Conservation (phyloP, 371 early-diverging fungal species). For the Zancudomyces culisetae region DNA sequence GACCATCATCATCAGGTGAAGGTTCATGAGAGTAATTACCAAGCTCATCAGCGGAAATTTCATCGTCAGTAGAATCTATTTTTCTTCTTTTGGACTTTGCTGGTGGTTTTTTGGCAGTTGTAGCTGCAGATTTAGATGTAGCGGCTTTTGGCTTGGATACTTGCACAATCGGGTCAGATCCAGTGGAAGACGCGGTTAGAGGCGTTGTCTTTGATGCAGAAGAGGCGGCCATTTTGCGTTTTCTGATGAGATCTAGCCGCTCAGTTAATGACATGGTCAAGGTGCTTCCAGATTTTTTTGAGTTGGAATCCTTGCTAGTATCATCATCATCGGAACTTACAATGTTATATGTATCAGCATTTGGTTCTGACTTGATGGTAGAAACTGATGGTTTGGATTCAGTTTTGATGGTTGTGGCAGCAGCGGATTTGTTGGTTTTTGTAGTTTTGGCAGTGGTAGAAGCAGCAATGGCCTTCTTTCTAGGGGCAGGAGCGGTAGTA, state of each 20-base stretch:
- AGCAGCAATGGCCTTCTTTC: too few relatives aligned
- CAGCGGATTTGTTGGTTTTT: neutral
- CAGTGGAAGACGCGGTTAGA: neutral
- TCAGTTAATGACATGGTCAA: neutral
- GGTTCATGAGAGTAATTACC: neutral
- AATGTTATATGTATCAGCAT: conserved; percentile 1
- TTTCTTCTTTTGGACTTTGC: neutral
- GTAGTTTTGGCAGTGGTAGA: too few relatives aligned
- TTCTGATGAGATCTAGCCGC: conserved; percentile 8
- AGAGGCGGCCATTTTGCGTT: conserved; percentile 4
- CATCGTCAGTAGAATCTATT: neutral
- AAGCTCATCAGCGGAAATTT: neutral
- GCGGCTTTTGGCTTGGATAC: neutral
- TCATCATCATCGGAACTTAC: conserved; percentile 1
- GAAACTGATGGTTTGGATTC: conserved; percentile 10
- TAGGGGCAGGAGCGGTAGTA: neutral
- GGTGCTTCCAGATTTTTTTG: neutral
- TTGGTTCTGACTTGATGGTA: conserved; percentile 1
- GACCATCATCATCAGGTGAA: neutral
- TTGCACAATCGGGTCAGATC: too few relatives aligned
- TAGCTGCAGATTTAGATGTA: neutral
- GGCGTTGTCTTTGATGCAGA: neutral
- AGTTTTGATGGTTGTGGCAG: conserved; percentile 8
- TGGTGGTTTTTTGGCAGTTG: neutral
- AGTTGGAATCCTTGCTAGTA: conserved; percentile 4